phyloP scores from a whole-genome alignment of 768 basidiomycete species.

The Suillus tomentosus region DNA sequence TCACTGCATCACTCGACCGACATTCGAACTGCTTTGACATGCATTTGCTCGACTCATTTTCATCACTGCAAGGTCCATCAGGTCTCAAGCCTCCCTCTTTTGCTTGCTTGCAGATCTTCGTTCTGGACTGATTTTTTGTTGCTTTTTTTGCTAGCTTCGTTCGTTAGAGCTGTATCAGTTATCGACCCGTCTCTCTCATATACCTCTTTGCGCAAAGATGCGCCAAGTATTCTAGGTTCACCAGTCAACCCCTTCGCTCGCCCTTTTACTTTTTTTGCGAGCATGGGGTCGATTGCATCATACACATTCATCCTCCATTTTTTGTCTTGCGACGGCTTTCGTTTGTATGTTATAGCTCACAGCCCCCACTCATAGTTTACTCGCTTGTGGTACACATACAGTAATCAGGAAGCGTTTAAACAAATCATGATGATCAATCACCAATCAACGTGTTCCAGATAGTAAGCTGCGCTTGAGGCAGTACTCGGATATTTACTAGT shows the following conservation, averaged over 20 bases:
- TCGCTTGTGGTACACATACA: conserved; percentile 16
- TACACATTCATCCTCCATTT: conserved; percentile 7
- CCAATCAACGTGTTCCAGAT: neutral
- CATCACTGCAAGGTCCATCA: neutral
- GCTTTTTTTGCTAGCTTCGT: conserved; percentile 17
- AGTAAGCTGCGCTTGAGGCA: neutral
- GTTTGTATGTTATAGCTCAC: conserved; percentile 7
- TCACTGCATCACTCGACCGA: neutral
- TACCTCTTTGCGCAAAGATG: conserved; percentile 3
- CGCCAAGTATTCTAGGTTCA: conserved; percentile 4
- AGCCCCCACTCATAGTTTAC: conserved; percentile 21
- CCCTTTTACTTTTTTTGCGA: conserved; percentile 14
- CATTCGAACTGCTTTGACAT: conserved; percentile 2
- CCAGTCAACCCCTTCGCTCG: conserved; percentile 12
- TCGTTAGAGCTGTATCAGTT: conserved; percentile 10
- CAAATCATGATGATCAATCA: conserved; percentile 8
- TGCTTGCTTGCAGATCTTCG: conserved; percentile 9
- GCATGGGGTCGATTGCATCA: conserved; percentile 12
- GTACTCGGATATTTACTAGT: neutral
- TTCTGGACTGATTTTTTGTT: conserved; percentile 20
- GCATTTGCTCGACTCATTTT: neutral
- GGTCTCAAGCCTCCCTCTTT: conserved; percentile 8
- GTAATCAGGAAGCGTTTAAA: conserved; percentile 18
- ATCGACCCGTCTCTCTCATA: neutral
- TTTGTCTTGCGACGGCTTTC: neutral